Conservation (phyloP, 495 filamentous ascomycete genomes). For the Chaetomidium leptoderma region DNA sequence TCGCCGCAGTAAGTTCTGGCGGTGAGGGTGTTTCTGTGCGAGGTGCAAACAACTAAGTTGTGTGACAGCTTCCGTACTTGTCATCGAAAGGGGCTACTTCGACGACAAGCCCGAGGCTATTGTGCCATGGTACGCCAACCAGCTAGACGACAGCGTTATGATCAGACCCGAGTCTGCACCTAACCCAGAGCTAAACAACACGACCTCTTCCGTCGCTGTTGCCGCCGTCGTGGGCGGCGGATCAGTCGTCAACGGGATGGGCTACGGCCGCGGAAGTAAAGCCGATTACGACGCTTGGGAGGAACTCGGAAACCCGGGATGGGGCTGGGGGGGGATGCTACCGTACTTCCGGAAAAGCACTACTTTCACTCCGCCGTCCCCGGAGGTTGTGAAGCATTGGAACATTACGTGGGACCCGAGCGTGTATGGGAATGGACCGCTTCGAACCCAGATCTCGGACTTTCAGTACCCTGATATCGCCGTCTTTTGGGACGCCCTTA, state of each 20-base stretch:
- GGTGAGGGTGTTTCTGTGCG: no score
- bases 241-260: slow-evolving; percentile 44
- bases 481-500: slow-evolving; percentile 22
- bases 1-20: slow-evolving; percentile 18
- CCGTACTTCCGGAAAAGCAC: slow-evolving; percentile 48
- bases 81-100: slow-evolving; percentile 42
- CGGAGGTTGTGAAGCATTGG: slow-evolving; percentile 29
- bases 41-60: background rate
- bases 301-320: slow-evolving; percentile 55
- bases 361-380: slow-evolving; percentile 20
- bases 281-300: slow-evolving; percentile 61
- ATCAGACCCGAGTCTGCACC: slow-evolving; percentile 30
- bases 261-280: slow-evolving; percentile 48
- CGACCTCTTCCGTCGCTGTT: slow-evolving; percentile 20
- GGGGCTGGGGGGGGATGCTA: slow-evolving; percentile 52
- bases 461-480: slow-evolving; percentile 28
- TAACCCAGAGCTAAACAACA: slow-evolving; percentile 26
- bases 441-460: slow-evolving; percentile 22
- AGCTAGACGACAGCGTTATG: slow-evolving; percentile 21
- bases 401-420: slow-evolving; percentile 26
- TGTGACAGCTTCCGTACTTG: slow-evolving; percentile 35
- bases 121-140: slow-evolving; percentile 24
- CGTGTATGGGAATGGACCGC: slow-evolving; percentile 23
- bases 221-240: slow-evolving; percentile 41
- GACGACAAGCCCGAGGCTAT: slow-evolving; percentile 28